Conservation (phyloP, 495 filamentous ascomycete genomes). For the Zalerion maritima region DNA sequence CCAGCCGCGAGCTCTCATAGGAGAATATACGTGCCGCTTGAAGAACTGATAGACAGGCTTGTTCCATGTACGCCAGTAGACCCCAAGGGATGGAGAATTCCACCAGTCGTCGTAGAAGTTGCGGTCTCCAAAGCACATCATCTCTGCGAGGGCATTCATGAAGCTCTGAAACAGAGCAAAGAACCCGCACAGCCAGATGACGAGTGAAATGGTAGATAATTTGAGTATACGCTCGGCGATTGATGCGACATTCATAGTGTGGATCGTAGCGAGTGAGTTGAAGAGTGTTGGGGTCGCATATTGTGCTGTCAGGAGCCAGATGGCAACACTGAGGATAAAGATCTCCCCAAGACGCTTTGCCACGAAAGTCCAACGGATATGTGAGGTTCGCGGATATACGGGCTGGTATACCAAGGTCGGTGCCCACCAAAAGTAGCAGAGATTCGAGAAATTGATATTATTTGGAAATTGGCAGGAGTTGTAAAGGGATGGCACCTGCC, state of each 20-base stretch:
- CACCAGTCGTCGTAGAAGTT: conserved; percentile 97
- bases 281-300: conserved; percentile 80
- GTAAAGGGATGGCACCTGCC: conserved; percentile 66
- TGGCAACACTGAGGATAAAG: conserved; percentile 59
- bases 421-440: conserved; percentile 93
- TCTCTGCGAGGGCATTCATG: conserved; percentile 80
- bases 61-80: conserved; percentile 95
- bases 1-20: conserved; percentile 71
- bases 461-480: conserved; percentile 68
- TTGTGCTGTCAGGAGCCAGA: conserved; percentile 86
- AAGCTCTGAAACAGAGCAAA: conserved; percentile 87
- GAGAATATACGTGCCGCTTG: conserved; percentile 80
- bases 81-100: conserved; percentile 75
- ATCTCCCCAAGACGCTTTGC: conserved; percentile 67
- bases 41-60: conserved; percentile 94
- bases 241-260: conserved; percentile 59
- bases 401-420: conserved; percentile 95
- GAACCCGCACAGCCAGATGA: conserved; percentile 95
- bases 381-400: conserved; percentile 69
- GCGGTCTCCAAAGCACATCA: conserved; percentile 79
- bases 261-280: conserved; percentile 79
- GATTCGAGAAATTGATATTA: conserved; percentile 76
- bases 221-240: conserved; percentile 89
- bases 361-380: conserved; percentile 76
- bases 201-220: conserved; percentile 77